Percentiles rank a stretch among this genome's conserved stretches.
Conservation (phyloP, 495 filamentous ascomycete species). For the Collariella sp. region DNA sequence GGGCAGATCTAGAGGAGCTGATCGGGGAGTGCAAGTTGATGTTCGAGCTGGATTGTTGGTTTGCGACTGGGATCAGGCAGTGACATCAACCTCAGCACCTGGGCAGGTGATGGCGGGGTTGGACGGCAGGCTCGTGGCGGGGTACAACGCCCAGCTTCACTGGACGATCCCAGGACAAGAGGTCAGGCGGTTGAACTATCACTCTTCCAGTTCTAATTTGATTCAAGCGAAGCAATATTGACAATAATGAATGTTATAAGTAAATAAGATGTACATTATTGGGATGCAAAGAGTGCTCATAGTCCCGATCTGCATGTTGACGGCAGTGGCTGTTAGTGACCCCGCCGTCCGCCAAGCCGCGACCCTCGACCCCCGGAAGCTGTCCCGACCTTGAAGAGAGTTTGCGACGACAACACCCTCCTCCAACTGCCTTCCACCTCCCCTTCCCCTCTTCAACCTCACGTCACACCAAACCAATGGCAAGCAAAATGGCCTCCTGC, state of each 20-base stretch:
- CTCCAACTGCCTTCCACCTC: slow-evolving; percentile 1
- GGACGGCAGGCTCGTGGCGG: not conserved
- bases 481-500: slow-evolving; percentile 49
- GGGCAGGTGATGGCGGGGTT: slow-evolving; percentile 1
- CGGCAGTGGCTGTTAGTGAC: not conserved
- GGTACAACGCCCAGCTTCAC: not conserved
- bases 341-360: no score
- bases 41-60: slow-evolving; percentile 9
- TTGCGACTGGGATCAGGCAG: slow-evolving; percentile 3
- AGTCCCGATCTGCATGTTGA: not conserved
- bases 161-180: not conserved
- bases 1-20: not conserved
- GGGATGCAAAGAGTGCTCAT: no score
- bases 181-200: no score
- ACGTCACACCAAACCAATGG: slow-evolving; percentile 11
- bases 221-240: no score
- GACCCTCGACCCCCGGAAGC: no score
- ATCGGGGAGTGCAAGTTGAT: not conserved
- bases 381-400: no score
- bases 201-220: no score
- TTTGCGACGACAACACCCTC: not conserved
- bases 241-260: no score
- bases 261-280: no score
- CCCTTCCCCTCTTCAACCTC: not conserved
- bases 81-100: slow-evolving; percentile 1